Evolutionary conservation across 257 asterid genomes (phyloP).

Genomic region (Catharanthus roseus): DNA sequence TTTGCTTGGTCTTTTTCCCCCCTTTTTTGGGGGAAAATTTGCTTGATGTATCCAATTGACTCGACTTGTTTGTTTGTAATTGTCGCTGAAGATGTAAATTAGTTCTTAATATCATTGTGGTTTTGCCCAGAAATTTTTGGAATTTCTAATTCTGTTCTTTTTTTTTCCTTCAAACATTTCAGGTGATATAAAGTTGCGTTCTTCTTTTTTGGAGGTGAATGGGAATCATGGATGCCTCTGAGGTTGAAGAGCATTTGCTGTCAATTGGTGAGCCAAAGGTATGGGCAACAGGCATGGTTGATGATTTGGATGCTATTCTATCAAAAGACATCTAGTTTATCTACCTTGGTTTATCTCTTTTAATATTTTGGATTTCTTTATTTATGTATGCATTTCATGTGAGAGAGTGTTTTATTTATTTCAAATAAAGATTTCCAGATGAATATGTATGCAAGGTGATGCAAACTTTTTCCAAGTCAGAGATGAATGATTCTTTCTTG

Average conservation of each 20-base stretch:
- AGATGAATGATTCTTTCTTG: neutral
- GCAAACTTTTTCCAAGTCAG: neutral
- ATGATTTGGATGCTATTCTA: neutral
- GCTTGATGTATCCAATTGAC: neutral
- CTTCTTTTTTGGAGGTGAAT: constrained; percentile 17
- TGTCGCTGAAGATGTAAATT: too few species aligned
- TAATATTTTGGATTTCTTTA: neutral
- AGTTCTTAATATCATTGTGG: neutral
- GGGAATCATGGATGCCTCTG: constrained; percentile 56
- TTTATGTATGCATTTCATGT: too few species aligned
- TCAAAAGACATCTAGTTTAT: neutral
- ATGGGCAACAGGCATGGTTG: constrained; percentile 2
- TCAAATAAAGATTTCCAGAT: neutral
- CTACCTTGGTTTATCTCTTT: neutral
- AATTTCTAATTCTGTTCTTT: neutral
- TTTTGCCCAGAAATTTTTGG: neutral
- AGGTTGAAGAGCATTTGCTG: constrained; percentile 67
- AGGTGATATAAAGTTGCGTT: constrained; percentile 31
- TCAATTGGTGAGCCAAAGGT: constrained; percentile 96
- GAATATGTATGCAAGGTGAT: neutral
- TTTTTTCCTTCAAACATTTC: constrained; percentile 15
- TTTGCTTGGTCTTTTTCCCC: neutral
- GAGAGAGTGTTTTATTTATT: too few species aligned
- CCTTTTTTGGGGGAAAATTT: too few species aligned
- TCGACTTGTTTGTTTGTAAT: constrained; percentile 3